Evolutionary conservation across 208 protist species (phyloP).

Genomic region (Trypanosoma platydactyli): DNA sequence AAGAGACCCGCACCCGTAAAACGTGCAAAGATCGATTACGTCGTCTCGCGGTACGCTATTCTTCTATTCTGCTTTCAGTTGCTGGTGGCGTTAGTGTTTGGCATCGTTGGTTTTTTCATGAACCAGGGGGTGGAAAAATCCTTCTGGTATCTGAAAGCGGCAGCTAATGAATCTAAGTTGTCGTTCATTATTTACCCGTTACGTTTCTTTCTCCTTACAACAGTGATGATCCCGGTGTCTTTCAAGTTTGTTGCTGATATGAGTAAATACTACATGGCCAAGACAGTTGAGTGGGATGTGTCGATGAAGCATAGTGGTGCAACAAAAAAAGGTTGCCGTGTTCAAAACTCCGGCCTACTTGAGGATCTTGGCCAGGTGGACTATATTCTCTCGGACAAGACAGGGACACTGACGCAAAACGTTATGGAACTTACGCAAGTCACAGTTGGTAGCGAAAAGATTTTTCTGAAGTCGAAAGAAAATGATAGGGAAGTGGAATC

Average conservation of each 20-base stretch:
- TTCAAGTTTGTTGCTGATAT: slow-evolving; percentile 96
- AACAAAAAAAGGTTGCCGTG: slow-evolving; percentile 40
- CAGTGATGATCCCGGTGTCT: slow-evolving; percentile 97
- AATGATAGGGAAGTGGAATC: not conserved
- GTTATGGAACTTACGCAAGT: slow-evolving; percentile 88
- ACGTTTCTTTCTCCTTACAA: slow-evolving; percentile 94
- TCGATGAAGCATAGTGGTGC: slow-evolving; percentile 70
- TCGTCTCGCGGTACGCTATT: slow-evolving; percentile 85
- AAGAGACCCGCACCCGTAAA: slow-evolving; percentile 87
- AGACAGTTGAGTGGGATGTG: slow-evolving; percentile 91
- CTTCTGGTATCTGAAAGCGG: slow-evolving; percentile 74
- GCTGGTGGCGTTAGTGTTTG: slow-evolving; percentile 71
- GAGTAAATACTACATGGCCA: slow-evolving; percentile 93
- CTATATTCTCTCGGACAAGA: slow-evolving; percentile 95
- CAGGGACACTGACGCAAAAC: slow-evolving; percentile 95
- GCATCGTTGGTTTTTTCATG: slow-evolving; percentile 69
- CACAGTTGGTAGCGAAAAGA: slow-evolving; percentile 23
- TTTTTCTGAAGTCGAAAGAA: slow-evolving; percentile 3
- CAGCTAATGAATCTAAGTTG: slow-evolving; percentile 28
- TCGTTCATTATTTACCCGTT: slow-evolving; percentile 86
- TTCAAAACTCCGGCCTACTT: slow-evolving; percentile 88
- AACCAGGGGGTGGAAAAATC: slow-evolving; percentile 43
- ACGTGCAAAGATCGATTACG: slow-evolving; percentile 92
- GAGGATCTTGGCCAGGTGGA: slow-evolving; percentile 95
- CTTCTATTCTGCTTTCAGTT: slow-evolving; percentile 91